These are phyloP conservation scores for Aspergillus coremiiformis DNA, from an alignment of 495 filamentous ascomycete genomes.

Conservation along the genomic window DNA sequence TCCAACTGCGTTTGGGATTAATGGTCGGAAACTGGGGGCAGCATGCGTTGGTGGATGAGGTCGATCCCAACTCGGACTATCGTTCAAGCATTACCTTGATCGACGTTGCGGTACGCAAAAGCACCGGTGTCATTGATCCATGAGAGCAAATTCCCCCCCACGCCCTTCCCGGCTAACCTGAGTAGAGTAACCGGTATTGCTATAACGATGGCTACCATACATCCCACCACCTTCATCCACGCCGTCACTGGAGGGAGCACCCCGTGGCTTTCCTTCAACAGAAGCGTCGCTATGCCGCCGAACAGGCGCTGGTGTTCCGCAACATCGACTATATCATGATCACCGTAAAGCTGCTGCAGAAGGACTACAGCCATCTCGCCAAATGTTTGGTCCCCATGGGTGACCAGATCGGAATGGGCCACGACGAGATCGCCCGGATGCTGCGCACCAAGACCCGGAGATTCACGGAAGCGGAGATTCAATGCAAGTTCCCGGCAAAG, in stretches of 20 bases:
- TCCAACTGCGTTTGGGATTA: slow-evolving; percentile 52
- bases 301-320: slow-evolving; percentile 60
- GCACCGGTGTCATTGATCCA: too few relatives aligned
- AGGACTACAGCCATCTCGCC: slow-evolving; percentile 58
- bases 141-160: too few relatives aligned
- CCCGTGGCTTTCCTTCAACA: slow-evolving; percentile 57
- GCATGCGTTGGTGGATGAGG: slow-evolving; percentile 64
- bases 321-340: slow-evolving; percentile 68
- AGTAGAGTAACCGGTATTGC: slow-evolving; percentile 61
- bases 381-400: slow-evolving; percentile 61
- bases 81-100: slow-evolving; percentile 65
- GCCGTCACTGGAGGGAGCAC: slow-evolving; percentile 67
- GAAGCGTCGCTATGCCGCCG: slow-evolving; percentile 50
- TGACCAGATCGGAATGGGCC: too few relatives aligned
- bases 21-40: slow-evolving; percentile 76
- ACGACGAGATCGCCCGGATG: too few relatives aligned
- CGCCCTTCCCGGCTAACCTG: slow-evolving; percentile 8
- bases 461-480: too few relatives aligned
- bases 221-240: slow-evolving; percentile 67
- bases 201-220: slow-evolving; percentile 77
- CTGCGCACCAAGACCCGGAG: too few relatives aligned
- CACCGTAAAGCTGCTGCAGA: slow-evolving; percentile 50
- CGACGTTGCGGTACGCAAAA: slow-evolving; percentile 56
- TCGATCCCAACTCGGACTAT: slow-evolving; percentile 61
- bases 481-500: too few relatives aligned